These are phyloP conservation scores for Penicillium hordei DNA, from an alignment of 2,329 filamentous ascomycete species.

Conservation along the genomic window DNA sequence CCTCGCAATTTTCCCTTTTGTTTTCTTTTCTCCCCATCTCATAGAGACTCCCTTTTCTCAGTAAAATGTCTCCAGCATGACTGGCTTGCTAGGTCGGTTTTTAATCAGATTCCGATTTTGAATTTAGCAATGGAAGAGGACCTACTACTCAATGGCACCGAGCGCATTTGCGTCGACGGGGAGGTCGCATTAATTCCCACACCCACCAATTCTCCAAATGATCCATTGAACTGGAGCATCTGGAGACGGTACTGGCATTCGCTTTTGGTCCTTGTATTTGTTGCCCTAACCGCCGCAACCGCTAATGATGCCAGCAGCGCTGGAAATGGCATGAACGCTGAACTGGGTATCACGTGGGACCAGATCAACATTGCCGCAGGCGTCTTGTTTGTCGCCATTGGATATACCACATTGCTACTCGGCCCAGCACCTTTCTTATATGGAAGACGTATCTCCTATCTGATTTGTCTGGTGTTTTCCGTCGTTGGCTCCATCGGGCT, in stretches of 20 bases:
- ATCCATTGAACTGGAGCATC: conserved; percentile 54
- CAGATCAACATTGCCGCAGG: conserved; percentile 59
- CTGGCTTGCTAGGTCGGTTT: neutral
- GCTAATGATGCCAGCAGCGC: conserved; percentile 58
- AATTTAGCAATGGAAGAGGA: conserved; percentile 16
- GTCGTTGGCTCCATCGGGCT: conserved; percentile 57
- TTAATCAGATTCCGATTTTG: conserved; percentile 4
- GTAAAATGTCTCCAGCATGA: conserved; percentile 11
- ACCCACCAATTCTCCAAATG: conserved; percentile 54
- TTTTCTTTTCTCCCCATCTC: neutral
- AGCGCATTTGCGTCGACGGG: conserved; percentile 28
- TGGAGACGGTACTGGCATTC: conserved; percentile 54
- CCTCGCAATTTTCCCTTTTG: neutral
- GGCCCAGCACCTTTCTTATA: conserved; percentile 57
- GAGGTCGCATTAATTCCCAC: conserved; percentile 56
- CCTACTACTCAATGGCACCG: conserved; percentile 26
- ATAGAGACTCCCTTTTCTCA: neutral
- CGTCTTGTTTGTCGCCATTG: conserved; percentile 57
- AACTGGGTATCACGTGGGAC: conserved; percentile 54
- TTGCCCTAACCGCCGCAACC: conserved; percentile 56
- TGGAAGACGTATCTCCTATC: conserved; percentile 55
- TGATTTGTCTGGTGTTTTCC: conserved; percentile 53
- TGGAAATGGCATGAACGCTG: conserved; percentile 50
- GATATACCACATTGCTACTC: conserved; percentile 56
- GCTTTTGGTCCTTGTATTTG: conserved; percentile 54